A percentile compares a stretch with the other conserved stretches of the same genome.
These are phyloP conservation scores for Wickerhamomyces sp. DNA, from an alignment of 1,139 yeast species.

Conservation along the genomic window DNA sequence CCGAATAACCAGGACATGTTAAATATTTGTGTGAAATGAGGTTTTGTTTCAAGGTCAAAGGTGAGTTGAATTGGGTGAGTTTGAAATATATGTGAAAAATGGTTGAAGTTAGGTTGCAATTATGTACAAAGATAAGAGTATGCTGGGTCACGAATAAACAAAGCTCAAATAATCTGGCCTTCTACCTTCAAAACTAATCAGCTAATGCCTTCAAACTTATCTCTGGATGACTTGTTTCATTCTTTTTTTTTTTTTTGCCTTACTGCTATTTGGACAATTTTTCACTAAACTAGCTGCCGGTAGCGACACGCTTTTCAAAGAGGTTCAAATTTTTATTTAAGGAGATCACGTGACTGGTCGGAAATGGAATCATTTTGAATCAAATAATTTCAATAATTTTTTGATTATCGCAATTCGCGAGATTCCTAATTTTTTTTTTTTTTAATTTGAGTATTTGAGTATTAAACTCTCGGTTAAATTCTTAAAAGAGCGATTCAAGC, in stretches of 20 bases:
- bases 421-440: no score
- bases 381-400: no score
- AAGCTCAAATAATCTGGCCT: background rate
- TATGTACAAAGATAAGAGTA: background rate
- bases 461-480: no score
- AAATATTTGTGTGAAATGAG: background rate
- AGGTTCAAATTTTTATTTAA: background rate
- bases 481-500: no score
- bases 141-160: background rate
- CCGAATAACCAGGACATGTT: constrained; percentile 73
- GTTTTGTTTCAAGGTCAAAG: background rate
- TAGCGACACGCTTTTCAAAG: background rate
- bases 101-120: background rate
- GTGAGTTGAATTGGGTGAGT: background rate
- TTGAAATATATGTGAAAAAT: no score
- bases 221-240: background rate
- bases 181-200: background rate
- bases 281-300: constrained; percentile 1
- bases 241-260: constrained; percentile 1
- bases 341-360: background rate
- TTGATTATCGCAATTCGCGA: no score
- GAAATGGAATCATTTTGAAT: no score
- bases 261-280: constrained; percentile 1
- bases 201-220: background rate
- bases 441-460: no score